Evolutionary conservation across 257 asterid species (phyloP).

Genomic region (Gynochthodes officinalis): DNA sequence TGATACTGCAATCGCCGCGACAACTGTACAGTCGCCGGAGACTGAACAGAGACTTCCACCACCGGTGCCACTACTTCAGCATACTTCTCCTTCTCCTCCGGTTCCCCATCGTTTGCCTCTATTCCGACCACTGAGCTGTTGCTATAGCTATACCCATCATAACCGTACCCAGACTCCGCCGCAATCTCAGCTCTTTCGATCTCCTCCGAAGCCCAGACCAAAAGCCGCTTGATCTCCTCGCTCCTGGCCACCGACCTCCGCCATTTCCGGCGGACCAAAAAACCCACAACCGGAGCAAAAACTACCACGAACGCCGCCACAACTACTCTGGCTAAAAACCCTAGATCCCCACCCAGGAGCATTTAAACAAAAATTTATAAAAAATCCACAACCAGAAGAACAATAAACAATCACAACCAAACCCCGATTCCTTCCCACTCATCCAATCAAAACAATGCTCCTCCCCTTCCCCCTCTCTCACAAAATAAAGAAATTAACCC

Average conservation of each 20-base stretch:
- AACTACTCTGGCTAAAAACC: conserved; percentile 38
- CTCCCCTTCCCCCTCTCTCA: too few relatives aligned
- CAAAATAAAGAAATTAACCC: neutral
- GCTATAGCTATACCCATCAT: conserved; percentile 22
- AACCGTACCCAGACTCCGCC: conserved; percentile 27
- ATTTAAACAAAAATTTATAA: conserved; percentile 37
- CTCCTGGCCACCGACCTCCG: conserved; percentile 47
- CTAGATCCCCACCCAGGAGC: conserved; percentile 64
- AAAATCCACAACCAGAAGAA: conserved; percentile 18
- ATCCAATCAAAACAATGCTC: conserved; percentile 16
- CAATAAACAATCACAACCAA: conserved; percentile 31
- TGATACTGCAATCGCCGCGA: conserved; percentile 39
- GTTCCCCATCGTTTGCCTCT: neutral
- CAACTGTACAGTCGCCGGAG: conserved; percentile 18
- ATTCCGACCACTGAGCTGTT: conserved; percentile 24
- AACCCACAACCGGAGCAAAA: conserved; percentile 35
- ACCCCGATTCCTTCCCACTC: conserved; percentile 42
- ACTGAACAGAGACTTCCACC: conserved; percentile 15
- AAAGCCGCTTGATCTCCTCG: conserved; percentile 63
- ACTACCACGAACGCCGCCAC: conserved; percentile 41
- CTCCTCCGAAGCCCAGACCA: conserved; percentile 68
- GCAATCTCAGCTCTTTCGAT: conserved; percentile 64
- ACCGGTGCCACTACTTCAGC: neutral
- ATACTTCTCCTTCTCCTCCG: conserved; percentile 11
- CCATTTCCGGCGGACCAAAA: conserved; percentile 62